Evolutionary conservation across 148 eudicot genomes (phyloP).

Genomic region (Limonium bicolor): DNA sequence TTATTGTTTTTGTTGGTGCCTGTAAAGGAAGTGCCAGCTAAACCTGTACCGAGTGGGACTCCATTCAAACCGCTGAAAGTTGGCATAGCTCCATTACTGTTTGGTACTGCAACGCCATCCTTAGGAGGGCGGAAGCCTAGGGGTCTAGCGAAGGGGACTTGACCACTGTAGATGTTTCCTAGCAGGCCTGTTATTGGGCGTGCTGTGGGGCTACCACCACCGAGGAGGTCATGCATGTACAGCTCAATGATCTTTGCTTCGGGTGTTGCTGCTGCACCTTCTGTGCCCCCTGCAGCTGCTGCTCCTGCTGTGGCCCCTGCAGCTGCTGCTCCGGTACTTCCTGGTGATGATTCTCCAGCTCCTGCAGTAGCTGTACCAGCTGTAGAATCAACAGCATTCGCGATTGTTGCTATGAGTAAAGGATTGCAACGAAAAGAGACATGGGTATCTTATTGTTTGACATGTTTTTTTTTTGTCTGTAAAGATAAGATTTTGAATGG

Average conservation of each 20-base stretch:
- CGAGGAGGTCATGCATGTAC: slow-evolving; percentile 90
- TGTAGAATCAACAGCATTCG: neutral
- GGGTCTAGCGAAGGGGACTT: slow-evolving; percentile 89
- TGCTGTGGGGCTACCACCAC: slow-evolving; percentile 84
- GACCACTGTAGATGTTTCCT: slow-evolving; percentile 92
- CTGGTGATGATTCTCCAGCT: neutral
- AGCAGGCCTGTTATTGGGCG: slow-evolving; percentile 84
- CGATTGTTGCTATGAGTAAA: neutral
- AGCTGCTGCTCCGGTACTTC: neutral
- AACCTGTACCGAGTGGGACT: slow-evolving; percentile 79
- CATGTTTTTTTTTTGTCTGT: too few relatives aligned
- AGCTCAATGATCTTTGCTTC: slow-evolving; percentile 40
- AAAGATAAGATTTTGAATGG: too few relatives aligned
- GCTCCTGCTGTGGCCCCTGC: slow-evolving; percentile 12
- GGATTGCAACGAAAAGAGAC: slow-evolving; percentile 1
- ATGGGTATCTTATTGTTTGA: neutral
- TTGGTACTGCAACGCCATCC: slow-evolving; percentile 78
- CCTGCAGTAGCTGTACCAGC: neutral
- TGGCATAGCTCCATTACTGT: slow-evolving; percentile 75
- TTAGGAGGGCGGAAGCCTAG: slow-evolving; percentile 62
- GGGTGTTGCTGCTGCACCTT: slow-evolving; percentile 11
- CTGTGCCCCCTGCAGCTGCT: slow-evolving; percentile 12
- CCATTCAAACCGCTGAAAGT: slow-evolving; percentile 45
- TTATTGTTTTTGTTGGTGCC: slow-evolving; percentile 19
- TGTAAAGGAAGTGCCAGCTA: slow-evolving; percentile 70